Evolutionary conservation across 768 basidiomycete species (phyloP).

Genomic region (Peribolospora baueri): DNA sequence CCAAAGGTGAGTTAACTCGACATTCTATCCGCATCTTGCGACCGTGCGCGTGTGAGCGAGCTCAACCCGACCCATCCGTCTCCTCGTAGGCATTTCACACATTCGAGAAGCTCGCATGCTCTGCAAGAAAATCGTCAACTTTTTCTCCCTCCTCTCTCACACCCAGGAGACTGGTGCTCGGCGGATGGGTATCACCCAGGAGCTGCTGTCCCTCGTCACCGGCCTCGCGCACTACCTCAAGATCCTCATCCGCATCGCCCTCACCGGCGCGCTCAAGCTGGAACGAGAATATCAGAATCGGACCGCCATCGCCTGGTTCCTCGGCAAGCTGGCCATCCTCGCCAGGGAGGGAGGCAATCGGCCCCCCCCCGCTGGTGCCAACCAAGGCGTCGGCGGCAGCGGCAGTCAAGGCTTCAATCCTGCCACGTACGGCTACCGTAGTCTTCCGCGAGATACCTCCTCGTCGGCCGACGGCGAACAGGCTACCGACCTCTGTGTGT

Average conservation of each 20-base stretch:
- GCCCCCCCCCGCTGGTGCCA: constrained; percentile 5
- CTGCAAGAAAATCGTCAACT: constrained; percentile 93
- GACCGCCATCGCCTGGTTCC: constrained; percentile 65
- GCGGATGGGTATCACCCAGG: constrained; percentile 89
- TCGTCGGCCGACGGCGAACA: constrained; percentile 21
- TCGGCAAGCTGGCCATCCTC: constrained; percentile 77
- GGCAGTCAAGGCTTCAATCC: background rate
- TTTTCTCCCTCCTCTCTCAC: constrained; percentile 85
- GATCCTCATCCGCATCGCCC: constrained; percentile 90
- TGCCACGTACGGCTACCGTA: constrained; percentile 16
- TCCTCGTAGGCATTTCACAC: constrained; percentile 69
- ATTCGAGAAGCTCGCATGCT: constrained; percentile 95
- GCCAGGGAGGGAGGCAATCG: constrained; percentile 27
- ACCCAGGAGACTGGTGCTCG: constrained; percentile 78
- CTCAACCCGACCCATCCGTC: background rate
- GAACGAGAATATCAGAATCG: constrained; percentile 67
- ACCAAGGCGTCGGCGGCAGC: background rate
- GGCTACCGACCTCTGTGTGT: constrained; percentile 68
- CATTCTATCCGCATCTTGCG: background rate
- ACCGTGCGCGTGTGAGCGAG: too few species aligned
- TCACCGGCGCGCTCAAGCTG: constrained; percentile 83
- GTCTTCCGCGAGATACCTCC: constrained; percentile 10
- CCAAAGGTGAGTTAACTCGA: constrained; percentile 43
- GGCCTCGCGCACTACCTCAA: constrained; percentile 99
- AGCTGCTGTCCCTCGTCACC: constrained; percentile 84